Evolutionary conservation across 176 grass and related monocot species (phyloP).

Genomic region (Musa acuminata): DNA sequence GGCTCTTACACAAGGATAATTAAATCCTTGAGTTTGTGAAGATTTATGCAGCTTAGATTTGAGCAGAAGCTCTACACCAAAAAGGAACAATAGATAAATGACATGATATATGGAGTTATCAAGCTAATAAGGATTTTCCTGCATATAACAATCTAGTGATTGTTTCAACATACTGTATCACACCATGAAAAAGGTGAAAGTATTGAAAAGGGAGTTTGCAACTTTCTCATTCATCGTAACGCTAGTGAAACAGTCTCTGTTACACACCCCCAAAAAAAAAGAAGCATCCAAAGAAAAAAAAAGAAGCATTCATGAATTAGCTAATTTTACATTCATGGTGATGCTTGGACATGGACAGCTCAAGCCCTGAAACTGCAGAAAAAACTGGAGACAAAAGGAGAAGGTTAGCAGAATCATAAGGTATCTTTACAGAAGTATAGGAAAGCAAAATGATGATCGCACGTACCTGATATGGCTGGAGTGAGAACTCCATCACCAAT

Average conservation of each 20-base stretch:
- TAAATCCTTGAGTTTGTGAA: too few species aligned
- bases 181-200: background rate
- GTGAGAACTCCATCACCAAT: slow-evolving; percentile 98
- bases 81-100: background rate
- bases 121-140: background rate
- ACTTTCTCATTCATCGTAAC: background rate
- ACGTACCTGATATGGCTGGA: slow-evolving; percentile 77
- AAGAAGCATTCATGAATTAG: background rate
- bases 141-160: background rate
- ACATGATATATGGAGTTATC: background rate
- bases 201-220: background rate
- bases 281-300: background rate
- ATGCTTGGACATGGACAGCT: slow-evolving; percentile 69
- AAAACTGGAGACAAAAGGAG: slow-evolving; percentile 45
- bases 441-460: background rate
- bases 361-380: slow-evolving; percentile 92
- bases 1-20: too few species aligned
- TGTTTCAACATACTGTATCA: slow-evolving; percentile 2
- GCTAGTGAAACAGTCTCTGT: background rate
- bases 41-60: too few species aligned
- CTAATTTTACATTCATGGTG: slow-evolving; percentile 82
- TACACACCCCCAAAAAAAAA: background rate
- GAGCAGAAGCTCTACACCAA: too few species aligned
- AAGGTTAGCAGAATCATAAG: slow-evolving; percentile 6
- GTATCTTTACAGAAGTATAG: background rate